A percentile compares a stretch with the other conserved stretches of the same genome.
phyloP scores from a whole-genome alignment of 345 rosid genomes.

The Heritiera fomes region DNA sequence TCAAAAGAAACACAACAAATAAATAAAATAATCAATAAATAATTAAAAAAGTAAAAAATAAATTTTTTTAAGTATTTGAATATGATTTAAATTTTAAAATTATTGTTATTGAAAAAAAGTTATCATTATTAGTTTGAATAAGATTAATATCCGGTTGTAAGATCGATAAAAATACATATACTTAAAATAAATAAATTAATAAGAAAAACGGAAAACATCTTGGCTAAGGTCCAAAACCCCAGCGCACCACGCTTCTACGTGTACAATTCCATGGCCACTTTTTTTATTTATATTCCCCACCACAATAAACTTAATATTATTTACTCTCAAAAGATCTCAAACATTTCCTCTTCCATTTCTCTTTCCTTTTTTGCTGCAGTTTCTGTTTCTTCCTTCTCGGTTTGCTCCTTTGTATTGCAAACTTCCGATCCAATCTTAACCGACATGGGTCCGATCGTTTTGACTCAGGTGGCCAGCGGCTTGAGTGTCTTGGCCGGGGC shows the following conservation, averaged over 20 bases:
- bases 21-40: too few relatives aligned
- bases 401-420: background rate
- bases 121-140: too few relatives aligned
- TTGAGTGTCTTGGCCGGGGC: slow-evolving; percentile 91
- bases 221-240: slow-evolving; percentile 26
- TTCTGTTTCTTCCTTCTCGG: background rate
- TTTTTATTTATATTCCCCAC: background rate
- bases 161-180: too few relatives aligned
- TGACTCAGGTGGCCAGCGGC: slow-evolving; percentile 85
- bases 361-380: background rate
- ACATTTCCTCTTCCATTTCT: background rate
- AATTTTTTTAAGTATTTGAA: too few relatives aligned
- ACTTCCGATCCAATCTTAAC: background rate
- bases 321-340: background rate
- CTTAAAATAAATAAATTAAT: too few relatives aligned
- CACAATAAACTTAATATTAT: background rate
- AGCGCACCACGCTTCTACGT: slow-evolving; percentile 42
- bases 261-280: slow-evolving; percentile 47
- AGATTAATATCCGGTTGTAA: too few relatives aligned
- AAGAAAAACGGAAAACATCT: background rate
- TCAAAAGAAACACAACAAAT: too few relatives aligned
- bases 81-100: too few relatives aligned
- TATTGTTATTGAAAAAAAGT: rapidly evolving
- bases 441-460: slow-evolving; percentile 66
- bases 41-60: too few relatives aligned